Percentiles rank a stretch among this genome's conserved stretches.
These are phyloP conservation scores for Tetrastigma voinierianum DNA, from an alignment of 164 flowering plant genomes.

Conservation along the genomic window DNA sequence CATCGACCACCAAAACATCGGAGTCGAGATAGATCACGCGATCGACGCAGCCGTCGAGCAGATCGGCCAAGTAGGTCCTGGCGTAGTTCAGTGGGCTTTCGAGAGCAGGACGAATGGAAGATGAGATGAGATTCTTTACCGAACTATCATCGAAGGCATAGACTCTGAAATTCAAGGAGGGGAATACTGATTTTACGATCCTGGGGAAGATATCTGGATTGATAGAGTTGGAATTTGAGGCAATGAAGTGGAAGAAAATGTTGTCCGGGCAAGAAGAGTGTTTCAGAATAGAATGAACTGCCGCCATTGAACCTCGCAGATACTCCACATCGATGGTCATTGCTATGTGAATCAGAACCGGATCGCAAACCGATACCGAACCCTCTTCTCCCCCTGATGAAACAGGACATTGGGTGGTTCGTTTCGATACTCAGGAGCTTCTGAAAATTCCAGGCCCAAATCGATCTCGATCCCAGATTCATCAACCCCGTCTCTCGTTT, in stretches of 20 bases:
- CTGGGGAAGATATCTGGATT: background rate
- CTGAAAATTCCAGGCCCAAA: conserved; percentile 10
- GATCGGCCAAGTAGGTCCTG: conserved; percentile 51
- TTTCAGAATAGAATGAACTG: conserved; percentile 44
- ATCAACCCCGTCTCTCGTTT: background rate
- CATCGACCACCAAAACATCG: conserved; percentile 56
- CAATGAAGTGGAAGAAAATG: conserved; percentile 46
- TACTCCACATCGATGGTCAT: conserved; percentile 46
- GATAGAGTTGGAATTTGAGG: conserved; percentile 19
- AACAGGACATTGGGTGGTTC: conserved; percentile 23
- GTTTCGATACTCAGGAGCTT: conserved; percentile 49
- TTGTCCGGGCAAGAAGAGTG: conserved; percentile 52
- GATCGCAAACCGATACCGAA: conserved; percentile 15
- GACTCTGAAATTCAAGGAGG: conserved; percentile 43
- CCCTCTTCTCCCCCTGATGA: background rate
- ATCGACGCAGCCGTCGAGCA: conserved; percentile 34
- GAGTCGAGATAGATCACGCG: conserved; percentile 68
- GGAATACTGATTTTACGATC: conserved; percentile 37
- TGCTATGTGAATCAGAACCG: conserved; percentile 35
- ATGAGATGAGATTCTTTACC: conserved; percentile 47
- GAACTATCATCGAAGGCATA: conserved; percentile 30
- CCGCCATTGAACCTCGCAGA: conserved; percentile 40
- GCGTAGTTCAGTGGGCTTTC: conserved; percentile 69
- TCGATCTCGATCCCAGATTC: background rate
- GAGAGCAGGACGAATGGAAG: conserved; percentile 58